Base-by-base conservation (phyloP, 2,329 filamentous ascomycete genomes). In the Colletotrichum orchidophilum region DNA sequence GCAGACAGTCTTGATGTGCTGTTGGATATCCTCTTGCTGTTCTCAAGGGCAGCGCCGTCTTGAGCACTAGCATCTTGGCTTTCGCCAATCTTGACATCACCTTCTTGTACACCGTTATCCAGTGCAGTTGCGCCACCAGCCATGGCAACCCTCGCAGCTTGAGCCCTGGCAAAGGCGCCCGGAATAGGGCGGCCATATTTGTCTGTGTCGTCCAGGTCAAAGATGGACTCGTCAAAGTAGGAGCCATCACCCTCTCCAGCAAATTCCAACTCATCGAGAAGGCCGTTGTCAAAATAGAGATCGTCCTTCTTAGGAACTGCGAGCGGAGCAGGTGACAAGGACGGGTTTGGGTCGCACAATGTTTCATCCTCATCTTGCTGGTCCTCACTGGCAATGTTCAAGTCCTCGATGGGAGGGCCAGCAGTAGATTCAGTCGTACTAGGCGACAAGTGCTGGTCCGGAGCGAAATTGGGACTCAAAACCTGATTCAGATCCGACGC, bases 211-310 rank as follows among this genome's bases (percentile, higher is more conserved):
- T 92, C 85, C 35, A 90, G 85, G 74, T 94, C 92, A 76, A 94
- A 94, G 15, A 94, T 86, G 6, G 90, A 92, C 78, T 94, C 92
- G 72, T 94, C 92, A 77, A 94, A 94, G 1, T 87, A 84, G 0
- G 83, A 82, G 1, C 85, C 84, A 31, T 91, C 88, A 21, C 85
- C 85, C 69, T 87, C 60, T 84, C 83, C 67, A 83, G 85, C 83
- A 75, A 88, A 86, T 50, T 84, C 82, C 7, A 82, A 77, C 74
- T 83, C 81, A 53, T 83, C 81, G 0, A 78, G 64, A 76, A 88
- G 80, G 2, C 90, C 91, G 76, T 90, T 90, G 73, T 93, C 90
- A 76, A 92, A 94, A 78, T 93, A 94, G 33, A 93, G 82, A 73
- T 94, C 92, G 74, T 92, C 90, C 31, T 63, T 61, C 35, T 46